Base-by-base conservation (phyloP, 768 basidiomycete species). In the Dacryopinax primogenitus region DNA sequence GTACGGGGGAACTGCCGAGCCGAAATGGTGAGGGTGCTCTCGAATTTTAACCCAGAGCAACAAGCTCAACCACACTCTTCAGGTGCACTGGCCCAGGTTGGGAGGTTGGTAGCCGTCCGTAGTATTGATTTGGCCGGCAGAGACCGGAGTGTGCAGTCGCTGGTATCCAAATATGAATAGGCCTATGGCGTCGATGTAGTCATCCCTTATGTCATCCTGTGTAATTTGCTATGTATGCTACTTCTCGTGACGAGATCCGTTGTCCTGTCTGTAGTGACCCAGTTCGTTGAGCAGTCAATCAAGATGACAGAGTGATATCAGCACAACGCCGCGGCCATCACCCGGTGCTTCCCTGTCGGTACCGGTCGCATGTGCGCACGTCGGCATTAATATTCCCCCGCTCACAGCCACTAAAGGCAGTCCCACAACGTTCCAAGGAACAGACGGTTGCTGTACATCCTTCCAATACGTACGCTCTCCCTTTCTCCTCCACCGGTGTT, bases 1-100 rank as follows among this genome's bases (percentile, higher is more conserved):
- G 51, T 92, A 91, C 69, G 90, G 90, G 7, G 90, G 90, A 6
- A 75, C 78, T 28, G 84, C 81, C 6, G 77, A 81, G 1, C 41
- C 41, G 41, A 44, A 44, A 18, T 44, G 41, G 41, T 44, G 18
- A 6, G 41, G 16, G 2, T 58, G 21, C 32, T 30, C 21, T 11
- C 7, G 16, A 18, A 9, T 13, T 23, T 26, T 28, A 58, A 30
- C 4, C 26, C 51, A 18, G 9, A 30, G 51, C 4, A 4, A 58
- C 51, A n/a, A n/a, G n/a, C n/a, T n/a, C 32, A 32, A 28, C 3
- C 13, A 3, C 26, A 4, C 13, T 26, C 15, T 11, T 15, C 51
- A 58, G 51, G 30, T 11, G 13, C 9, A 26, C 51, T 58, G 51
- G 41, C 3, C 41, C 41, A 7, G 41, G 23, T 6, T 44, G 41